Evolutionary conservation across 495 filamentous ascomycete genomes (phyloP), one percentile per base, ranked within the genome.

Genomic region (Xylaria cubensis): DNA sequence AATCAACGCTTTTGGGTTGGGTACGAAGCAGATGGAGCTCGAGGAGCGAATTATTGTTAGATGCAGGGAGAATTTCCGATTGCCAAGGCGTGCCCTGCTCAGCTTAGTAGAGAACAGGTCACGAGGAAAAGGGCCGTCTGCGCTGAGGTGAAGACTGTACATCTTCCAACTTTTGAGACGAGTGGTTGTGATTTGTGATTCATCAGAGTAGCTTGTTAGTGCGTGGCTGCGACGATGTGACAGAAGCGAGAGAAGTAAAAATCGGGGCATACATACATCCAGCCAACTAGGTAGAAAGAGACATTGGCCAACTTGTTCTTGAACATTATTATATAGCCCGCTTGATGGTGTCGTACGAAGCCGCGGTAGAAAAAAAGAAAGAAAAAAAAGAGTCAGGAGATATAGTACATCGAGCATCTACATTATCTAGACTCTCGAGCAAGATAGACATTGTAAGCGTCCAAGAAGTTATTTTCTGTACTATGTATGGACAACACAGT

Each of bases 1-100:
- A 44, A 26, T 41, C 59, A 5, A 26, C 48, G 29, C 19, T 39
- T 56, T 41, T 71, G 69, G 69, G 69, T 71, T 71, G 69, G 69
- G 69, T 71, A 71, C 39, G 32, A 71, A 71, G 48, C 1, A 46
- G 51, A 71, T 21, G 68, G 58, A 34, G 19, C 68, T 50, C 24
- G 29, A 41, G 51, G 53, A 21, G 24, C 36, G 53, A 32, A 59
- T 15, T 51, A 21, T 34, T 36, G 34, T 19, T 29, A 48, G 48
- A 67, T 55, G 48, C n/a, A 17, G 26, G 29, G 29, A 26, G 64
- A 41, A n/a, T 21, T n/a, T 36, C 34, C n/a, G 24, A 34, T 13
- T 51, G 65, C 65, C 65, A 51, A 55, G 65, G 29, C 36, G 39
- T 48, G 7, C 10, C 19, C 4, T 24, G 41, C 36, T 24, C 19